Base-by-base conservation (phyloP, 179 eudicot species). In the Beta corolliflora region DNA sequence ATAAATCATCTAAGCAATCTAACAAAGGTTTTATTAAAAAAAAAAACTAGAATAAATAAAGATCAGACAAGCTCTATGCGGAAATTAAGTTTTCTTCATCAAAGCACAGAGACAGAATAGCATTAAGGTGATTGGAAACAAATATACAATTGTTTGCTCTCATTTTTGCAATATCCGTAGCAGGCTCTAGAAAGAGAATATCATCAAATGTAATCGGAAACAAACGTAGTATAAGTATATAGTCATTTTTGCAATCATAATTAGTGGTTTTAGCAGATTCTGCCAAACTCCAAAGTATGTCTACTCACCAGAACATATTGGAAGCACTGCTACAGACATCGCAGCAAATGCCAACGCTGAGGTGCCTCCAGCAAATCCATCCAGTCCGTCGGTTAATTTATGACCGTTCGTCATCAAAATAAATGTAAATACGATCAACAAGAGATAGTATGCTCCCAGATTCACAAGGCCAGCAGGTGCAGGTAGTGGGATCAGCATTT, bases 251-350 rank as follows among this genome's bases (percentile, higher is more conserved):
- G 29, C 36, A 45, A 25, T 21, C 3, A 7, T 48, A 48, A 9
- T 48, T 48, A 48, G 8, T 48, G 11, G 48, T 45, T 71, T 23
- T 21, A 25, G 29, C 46, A 44, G 16, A 21, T 21, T 59, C 25
- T 19, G 3, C 6, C 19, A 53, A 36, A 29, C 14, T 46, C 15
- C 55, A 74, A 55, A 70, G 52, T 41, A 86, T 18, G 50, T 63
- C 74, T 31, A 85, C 94, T 84, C 71, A 95, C 99, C 97, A 25
- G 98, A 80, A 82, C 93, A 91, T 84, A 95, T 93, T 36, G 99
- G 99, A 88, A 95, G 97, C 77, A 93, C 97, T 5, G 93, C 98
- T 69, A 92, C 87, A 11, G 98, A 92, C 99, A 95, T 93, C 71
- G 95, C 99, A 71, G 89, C 88, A 85, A 95, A 92, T 84, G 94